Evolutionary conservation across 352 stramenopile species (phyloP), one percentile per base, ranked within the genome.

Genomic region (Globisporangium solare): DNA sequence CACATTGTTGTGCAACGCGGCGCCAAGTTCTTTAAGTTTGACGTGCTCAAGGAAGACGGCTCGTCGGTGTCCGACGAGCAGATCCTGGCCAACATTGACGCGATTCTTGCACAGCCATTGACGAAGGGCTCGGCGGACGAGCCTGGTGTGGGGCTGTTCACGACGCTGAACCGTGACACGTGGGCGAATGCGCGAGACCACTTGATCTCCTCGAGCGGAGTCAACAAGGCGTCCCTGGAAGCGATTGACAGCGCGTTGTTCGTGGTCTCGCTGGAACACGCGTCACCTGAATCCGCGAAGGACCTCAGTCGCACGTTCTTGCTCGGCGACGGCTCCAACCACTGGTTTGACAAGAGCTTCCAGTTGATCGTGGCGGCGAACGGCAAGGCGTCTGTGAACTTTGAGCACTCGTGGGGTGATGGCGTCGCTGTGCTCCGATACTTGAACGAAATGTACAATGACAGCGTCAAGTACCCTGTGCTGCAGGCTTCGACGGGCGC

Each of bases 301-400:
- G 59, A 92, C 24, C 68, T 92, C 40, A 90, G 80, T 39, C 69
- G 80, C 48, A 88, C 73, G 51, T 96, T 96, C 65, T 71, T 97
- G 10, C 54, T 83, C 40, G 88, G 88, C 51, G 79, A 95, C 45
- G 86, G 81, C 48, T 72, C 72, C 20, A 96, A 96, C 71, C 86
- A 92, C 62, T 97, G 89, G 88, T 96, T 95, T 49, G 89, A 97
- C 68, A 97, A 97, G 83, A 94, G 83, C 63, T 94, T 97, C 56
- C 89, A 97, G 64, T 60, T 96, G 5, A 90, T 96, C 47, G 66
- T 96, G 7, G 77, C 82, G 11, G 70, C 69, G 12, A 95, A 95
- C 58, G 89, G 87, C 47, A 76, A 75, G 21, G 79, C 82, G 15
- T 89, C 80, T 2, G 83, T 96, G 46, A 95, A 94, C 70, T 96